Evolutionary conservation across 768 basidiomycete genomes (phyloP).

Genomic region (Chalciporus chontae): DNA sequence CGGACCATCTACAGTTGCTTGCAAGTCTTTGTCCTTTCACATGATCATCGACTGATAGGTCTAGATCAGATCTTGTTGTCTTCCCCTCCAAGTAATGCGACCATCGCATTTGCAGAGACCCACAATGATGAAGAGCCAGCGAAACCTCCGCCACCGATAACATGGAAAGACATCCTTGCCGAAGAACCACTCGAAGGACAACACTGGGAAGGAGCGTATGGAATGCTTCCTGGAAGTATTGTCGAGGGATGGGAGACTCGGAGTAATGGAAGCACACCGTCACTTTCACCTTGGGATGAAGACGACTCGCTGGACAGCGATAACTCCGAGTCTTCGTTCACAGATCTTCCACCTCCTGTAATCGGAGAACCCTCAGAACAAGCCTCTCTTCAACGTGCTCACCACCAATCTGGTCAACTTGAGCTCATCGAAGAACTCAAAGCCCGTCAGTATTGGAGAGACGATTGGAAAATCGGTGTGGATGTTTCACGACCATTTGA

Average conservation of each 20-base stretch:
- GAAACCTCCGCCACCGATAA: slow-evolving; percentile 39
- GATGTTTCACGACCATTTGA: slow-evolving; percentile 46
- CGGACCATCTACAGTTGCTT: slow-evolving; percentile 71
- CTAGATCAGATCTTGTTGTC: slow-evolving; percentile 52
- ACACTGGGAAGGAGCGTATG: slow-evolving; percentile 79
- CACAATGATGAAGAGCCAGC: slow-evolving; percentile 41
- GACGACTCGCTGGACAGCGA: slow-evolving; percentile 35
- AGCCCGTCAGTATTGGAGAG: slow-evolving; percentile 69
- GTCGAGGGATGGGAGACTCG: slow-evolving; percentile 42
- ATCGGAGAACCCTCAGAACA: not conserved
- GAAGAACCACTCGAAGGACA: slow-evolving; percentile 86
- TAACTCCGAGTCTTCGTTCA: slow-evolving; percentile 8
- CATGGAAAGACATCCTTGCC: slow-evolving; percentile 75
- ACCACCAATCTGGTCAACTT: slow-evolving; percentile 31
- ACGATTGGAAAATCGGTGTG: slow-evolving; percentile 55
- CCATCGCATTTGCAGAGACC: slow-evolving; percentile 50
- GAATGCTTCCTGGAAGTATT: slow-evolving; percentile 45
- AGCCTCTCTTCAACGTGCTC: not conserved
- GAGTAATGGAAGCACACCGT: slow-evolving; percentile 59
- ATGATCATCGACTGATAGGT: slow-evolving; percentile 1
- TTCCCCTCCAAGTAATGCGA: slow-evolving; percentile 44
- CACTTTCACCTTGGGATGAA: slow-evolving; percentile 64
- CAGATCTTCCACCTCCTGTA: slow-evolving; percentile 11
- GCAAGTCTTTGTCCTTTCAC: slow-evolving; percentile 37
- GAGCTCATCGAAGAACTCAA: slow-evolving; percentile 60